Evolutionary conservation across 2,329 filamentous ascomycete genomes (phyloP), one percentile per base, ranked within the genome.

Genomic region (Ceratocystis cacaofunesta): DNA sequence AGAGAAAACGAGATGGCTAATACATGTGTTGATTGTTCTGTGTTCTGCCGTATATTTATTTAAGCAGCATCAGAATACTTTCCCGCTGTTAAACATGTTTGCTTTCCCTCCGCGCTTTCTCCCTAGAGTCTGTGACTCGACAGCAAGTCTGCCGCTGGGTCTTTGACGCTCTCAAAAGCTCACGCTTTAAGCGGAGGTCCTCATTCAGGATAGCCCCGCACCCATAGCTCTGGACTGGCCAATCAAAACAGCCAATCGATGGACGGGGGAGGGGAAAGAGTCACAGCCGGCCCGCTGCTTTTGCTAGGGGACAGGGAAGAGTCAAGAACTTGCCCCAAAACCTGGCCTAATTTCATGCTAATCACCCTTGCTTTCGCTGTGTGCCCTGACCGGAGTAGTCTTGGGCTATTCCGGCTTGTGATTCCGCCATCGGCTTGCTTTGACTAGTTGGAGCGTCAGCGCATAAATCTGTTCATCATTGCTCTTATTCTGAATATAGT

Each of bases 361-460:
- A 6, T 12, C 17, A 36, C 22, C n/a, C 41, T 8, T 43, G 12
- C 8, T 22, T 22, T 46, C 2, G 36, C 32, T 36, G 32, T 36
- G 32, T 36, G 32, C 32, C 8, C 8, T 36, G 41, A 28, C 41
- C 43, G 60, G 36, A 43, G 60, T 22, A 28, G n/a, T 43, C 28
- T 46, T 62, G 41, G 17, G 19, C 25, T 17, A n/a, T 41, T 61
- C 17, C 10, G 30, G n/a, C 30, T 8, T 46, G 22, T n/a, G 50
- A 64, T 64, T 64, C 48, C 62, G 62, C 58, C 62, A 64, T 64
- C 62, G 48, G 48, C 62, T 63, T 63, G 46, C n/a, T 22, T 6
- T 50, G 50, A 22, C 50, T 36, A 55, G 32, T 36, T 10, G 32
- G 32, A 36, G 32, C 8, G 32, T 36, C 32, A 36, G 32, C 5